Conservation (phyloP, 768 basidiomycete species). For the Pisolithus marmoratus region DNA sequence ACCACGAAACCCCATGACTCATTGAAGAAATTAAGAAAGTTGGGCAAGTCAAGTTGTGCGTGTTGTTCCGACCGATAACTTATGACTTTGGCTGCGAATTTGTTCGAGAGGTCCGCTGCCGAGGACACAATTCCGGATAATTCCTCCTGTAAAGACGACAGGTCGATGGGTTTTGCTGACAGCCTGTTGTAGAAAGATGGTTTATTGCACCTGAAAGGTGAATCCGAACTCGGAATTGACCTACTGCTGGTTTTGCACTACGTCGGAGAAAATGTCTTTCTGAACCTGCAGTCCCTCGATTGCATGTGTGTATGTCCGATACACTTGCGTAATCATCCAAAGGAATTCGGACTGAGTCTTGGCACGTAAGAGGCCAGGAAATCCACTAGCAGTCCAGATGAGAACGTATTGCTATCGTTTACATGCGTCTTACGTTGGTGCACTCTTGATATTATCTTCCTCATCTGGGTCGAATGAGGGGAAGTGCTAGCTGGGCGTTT, state of each 20-base stretch:
- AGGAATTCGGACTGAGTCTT: constrained; percentile 71
- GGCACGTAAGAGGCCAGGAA: constrained; percentile 53
- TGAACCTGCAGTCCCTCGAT: constrained; percentile 66
- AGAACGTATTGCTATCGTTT: background rate
- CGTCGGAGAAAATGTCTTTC: constrained; percentile 48
- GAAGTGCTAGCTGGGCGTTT: constrained; percentile 40
- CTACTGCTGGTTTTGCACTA: constrained; percentile 47
- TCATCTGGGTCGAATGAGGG: constrained; percentile 55
- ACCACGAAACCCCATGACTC: constrained; percentile 89
- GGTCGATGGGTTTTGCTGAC: constrained; percentile 33
- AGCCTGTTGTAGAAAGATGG: constrained; percentile 26
- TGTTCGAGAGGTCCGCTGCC: constrained; percentile 80
- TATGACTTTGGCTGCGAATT: constrained; percentile 75
- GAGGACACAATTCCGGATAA: constrained; percentile 72
- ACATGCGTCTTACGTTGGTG: constrained; percentile 16
- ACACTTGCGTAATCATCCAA: constrained; percentile 53
- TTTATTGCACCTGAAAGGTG: background rate
- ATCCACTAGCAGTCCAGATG: constrained; percentile 18
- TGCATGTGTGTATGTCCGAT: constrained; percentile 53
- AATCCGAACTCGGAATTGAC: constrained; percentile 6
- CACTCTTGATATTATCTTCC: constrained; percentile 35
- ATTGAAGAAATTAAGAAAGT: constrained; percentile 80
- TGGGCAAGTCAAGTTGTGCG: constrained; percentile 58
- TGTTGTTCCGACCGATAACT: constrained; percentile 75
- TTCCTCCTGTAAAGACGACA: constrained; percentile 54